Evolutionary conservation across 495 filamentous ascomycete genomes (phyloP), one percentile per base, ranked within the genome.

Genomic region (Poronia punctata): DNA sequence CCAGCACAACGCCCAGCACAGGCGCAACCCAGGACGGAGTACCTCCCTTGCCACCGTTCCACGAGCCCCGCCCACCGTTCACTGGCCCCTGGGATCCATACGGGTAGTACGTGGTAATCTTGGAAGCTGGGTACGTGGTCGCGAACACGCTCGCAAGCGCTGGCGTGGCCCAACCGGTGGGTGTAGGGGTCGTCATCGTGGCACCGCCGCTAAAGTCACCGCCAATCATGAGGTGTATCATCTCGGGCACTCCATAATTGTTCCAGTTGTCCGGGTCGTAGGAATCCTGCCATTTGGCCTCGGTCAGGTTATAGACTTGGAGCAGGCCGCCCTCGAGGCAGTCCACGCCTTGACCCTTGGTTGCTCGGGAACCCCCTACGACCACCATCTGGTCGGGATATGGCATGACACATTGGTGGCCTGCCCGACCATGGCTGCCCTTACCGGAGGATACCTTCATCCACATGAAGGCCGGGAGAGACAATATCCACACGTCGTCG

Each of bases 381-480:
- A 72, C 69, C 43, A 86, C 57, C 81, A 88, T 84, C 49, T 84
- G 76, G 49, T 86, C 79, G 3, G 82, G 79, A 45, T 84, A 85
- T 1, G 79, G 72, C 56, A 67, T 78, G 24, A 81, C 61, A 46
- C 83, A 86, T 49, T 72, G 67, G 50, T 87, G 83, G 1, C 71
- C 71, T 14, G 67, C 75, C 23, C 83, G 75, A 8, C 61, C 77
- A 40, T 76, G 75, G 8, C 34, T 48, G 3, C 34, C 29, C 0
- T 40, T 62, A 3, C 80, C 75, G 0, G 54, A 57, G 22, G 71
- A 68, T 9, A 80, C 67, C 48, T 76, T 74, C 24, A 75, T 75
- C 85, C 85, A 90, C n/a, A 63, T 76, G 57, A 90, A 89, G 0
- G 82, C 78, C 1, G 86, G 85, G 11, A 89, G 54, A 0, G 83